Base-by-base conservation (phyloP, 176 grass and related monocot species). In the Oryza brachyantha region DNA sequence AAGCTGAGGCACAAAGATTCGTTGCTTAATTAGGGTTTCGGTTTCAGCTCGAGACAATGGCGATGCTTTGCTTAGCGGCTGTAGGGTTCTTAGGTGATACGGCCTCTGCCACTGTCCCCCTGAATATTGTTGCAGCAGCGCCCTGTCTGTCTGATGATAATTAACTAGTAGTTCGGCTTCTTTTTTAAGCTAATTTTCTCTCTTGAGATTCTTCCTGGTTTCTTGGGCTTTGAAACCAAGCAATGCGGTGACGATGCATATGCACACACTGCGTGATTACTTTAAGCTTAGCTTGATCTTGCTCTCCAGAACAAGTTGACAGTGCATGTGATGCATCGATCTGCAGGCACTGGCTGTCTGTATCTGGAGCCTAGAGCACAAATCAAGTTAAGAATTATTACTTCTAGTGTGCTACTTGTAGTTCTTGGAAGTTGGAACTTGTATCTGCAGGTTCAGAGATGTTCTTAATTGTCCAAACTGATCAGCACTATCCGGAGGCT, bases 61-160 rank as follows among this genome's bases (percentile, higher is more conserved):
- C 3, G 61, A 80, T 42, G 16, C 27, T 19, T 1, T 81, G 54
- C 72, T 54, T 86, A 69, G 38, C 2, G 41, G 31, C 1, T 86
- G 78, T 63, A 81, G 84, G 50, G 77, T 61, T 80, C 62, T 38
- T 68, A 48, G 70, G 70, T 85, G 74, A 71, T 72, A 40, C 17
- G 34, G 68, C 1, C 13, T 46, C 66, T 24, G 52, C n/a, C 31
- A 19, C 19, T 84, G 73, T 71, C 28, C 24, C 32, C 76, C 46
- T 11, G 10, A 17, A 64, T 35, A 61, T 35, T 40, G 12, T 19
- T 28, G 17, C 31, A 14, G 68, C 76, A 73, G 35, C 73, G 57
- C 16, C 41, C 29, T 19, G 2, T 32, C 14, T 77, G 55, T 31
- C 41, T 28, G 25, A 1, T 59, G 24, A 40, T 4, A 52, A 52